Conservation (phyloP, 139 green algal genomes). For the Picochlorum sp. region DNA sequence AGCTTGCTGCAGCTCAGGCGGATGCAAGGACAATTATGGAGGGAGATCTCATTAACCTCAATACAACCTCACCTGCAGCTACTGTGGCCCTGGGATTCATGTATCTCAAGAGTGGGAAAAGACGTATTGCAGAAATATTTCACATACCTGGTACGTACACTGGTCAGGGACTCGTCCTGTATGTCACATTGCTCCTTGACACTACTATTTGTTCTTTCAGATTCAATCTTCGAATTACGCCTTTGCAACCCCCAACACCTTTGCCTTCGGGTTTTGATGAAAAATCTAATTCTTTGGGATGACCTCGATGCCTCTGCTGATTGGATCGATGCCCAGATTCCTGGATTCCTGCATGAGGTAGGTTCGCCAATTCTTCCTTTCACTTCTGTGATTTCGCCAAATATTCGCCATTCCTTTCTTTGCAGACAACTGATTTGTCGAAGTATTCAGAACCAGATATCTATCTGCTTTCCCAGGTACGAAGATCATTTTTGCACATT, state of each 20-base stretch:
- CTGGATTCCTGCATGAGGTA: constrained; percentile 9
- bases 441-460: no score
- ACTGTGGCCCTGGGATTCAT: constrained; percentile 84
- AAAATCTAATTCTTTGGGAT: constrained; percentile 82
- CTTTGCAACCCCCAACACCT: constrained; percentile 62
- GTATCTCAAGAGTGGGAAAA: constrained; percentile 79
- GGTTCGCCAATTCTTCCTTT: no score
- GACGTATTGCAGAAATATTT: constrained; percentile 50
- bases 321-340: constrained; percentile 67
- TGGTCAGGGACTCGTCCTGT: no score
- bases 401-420: no score
- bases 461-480: not conserved
- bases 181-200: no score
- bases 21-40: constrained; percentile 71
- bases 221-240: not conserved
- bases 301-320: constrained; percentile 40
- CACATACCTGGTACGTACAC: constrained; percentile 1
- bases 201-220: not conserved
- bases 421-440: no score
- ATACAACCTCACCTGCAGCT: constrained; percentile 76
- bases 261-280: constrained; percentile 73
- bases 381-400: no score
- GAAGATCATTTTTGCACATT: not conserved
- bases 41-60: constrained; percentile 63
- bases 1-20: constrained; percentile 33